Conservation (phyloP, 257 asterid species). For the Salvia rosmarinus region DNA sequence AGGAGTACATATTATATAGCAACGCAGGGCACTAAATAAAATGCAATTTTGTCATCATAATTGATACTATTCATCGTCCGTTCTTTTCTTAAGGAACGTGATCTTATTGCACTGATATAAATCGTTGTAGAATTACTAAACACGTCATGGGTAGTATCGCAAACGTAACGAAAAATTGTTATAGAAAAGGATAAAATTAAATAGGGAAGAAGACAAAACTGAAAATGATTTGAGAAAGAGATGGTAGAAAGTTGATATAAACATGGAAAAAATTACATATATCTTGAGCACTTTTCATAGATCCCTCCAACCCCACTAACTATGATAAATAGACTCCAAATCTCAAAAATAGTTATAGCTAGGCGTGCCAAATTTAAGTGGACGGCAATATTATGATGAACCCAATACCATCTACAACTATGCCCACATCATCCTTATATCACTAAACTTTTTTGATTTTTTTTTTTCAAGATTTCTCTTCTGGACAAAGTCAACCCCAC, state of each 20-base stretch:
- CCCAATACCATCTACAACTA: constrained; percentile 46
- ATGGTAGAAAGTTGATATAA: constrained; percentile 48
- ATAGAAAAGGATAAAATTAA: background rate
- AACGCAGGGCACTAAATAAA: too few relatives aligned
- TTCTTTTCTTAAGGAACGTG: too few relatives aligned
- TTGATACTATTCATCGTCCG: too few relatives aligned
- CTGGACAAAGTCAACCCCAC: constrained; percentile 60
- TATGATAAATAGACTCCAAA: constrained; percentile 35
- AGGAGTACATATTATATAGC: too few relatives aligned
- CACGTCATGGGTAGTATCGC: background rate
- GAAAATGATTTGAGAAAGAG: constrained; percentile 30
- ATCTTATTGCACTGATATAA: background rate
- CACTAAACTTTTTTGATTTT: background rate
- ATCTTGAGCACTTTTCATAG: constrained; percentile 42
- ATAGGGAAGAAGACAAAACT: constrained; percentile 2
- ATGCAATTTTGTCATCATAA: too few relatives aligned
- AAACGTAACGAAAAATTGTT: background rate
- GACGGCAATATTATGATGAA: constrained; percentile 85
- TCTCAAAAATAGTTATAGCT: constrained; percentile 49
- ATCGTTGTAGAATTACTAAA: background rate
- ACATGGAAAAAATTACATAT: constrained; percentile 31
- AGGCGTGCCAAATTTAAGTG: constrained; percentile 89
- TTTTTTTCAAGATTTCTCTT: background rate
- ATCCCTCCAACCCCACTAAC: constrained; percentile 49
- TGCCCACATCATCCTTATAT: constrained; percentile 42